Evolutionary conservation across 2,329 filamentous ascomycete species (phyloP).

Genomic region (Trichoderma atroviride): DNA sequence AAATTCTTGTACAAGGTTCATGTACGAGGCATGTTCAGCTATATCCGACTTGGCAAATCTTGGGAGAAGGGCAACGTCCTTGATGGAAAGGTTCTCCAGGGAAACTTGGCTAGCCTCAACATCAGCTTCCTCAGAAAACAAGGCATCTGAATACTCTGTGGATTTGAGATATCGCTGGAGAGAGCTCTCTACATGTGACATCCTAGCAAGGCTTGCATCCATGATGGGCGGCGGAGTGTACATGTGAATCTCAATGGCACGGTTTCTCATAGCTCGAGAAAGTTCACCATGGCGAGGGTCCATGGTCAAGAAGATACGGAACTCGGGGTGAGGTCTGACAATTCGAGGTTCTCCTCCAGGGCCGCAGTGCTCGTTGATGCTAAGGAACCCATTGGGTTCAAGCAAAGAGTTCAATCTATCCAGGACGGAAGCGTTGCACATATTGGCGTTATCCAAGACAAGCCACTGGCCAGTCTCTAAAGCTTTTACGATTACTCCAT

Average conservation of each 20-base stretch:
- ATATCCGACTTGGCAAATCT: conserved; percentile 37
- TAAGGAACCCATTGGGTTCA: conserved; percentile 83
- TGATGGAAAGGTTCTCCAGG: conserved; percentile 52
- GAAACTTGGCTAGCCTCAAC: conserved; percentile 40
- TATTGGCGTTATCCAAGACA: conserved; percentile 93
- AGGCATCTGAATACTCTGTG: conserved; percentile 37
- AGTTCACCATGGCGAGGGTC: conserved; percentile 91
- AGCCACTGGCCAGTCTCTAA: conserved; percentile 87
- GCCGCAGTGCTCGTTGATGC: conserved; percentile 90
- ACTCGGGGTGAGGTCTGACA: conserved; percentile 80
- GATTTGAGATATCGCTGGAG: conserved; percentile 52
- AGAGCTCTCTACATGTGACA: conserved; percentile 53
- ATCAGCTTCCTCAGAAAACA: conserved; percentile 31
- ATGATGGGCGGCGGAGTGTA: conserved; percentile 46
- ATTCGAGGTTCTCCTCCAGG: conserved; percentile 78
- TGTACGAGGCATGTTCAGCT: conserved; percentile 22
- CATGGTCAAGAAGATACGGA: conserved; percentile 91
- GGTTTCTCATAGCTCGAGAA: conserved; percentile 94
- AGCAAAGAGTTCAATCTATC: conserved; percentile 93
- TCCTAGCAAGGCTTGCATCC: conserved; percentile 42
- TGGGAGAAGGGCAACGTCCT: conserved; percentile 47
- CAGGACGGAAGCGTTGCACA: conserved; percentile 92
- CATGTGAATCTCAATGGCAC: conserved; percentile 87
- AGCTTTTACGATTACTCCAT: conserved; percentile 87
- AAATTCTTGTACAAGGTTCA: conserved; percentile 32